These are phyloP conservation scores for Amanita exitialis DNA, from an alignment of 768 basidiomycete genomes.

Conservation along the genomic window DNA sequence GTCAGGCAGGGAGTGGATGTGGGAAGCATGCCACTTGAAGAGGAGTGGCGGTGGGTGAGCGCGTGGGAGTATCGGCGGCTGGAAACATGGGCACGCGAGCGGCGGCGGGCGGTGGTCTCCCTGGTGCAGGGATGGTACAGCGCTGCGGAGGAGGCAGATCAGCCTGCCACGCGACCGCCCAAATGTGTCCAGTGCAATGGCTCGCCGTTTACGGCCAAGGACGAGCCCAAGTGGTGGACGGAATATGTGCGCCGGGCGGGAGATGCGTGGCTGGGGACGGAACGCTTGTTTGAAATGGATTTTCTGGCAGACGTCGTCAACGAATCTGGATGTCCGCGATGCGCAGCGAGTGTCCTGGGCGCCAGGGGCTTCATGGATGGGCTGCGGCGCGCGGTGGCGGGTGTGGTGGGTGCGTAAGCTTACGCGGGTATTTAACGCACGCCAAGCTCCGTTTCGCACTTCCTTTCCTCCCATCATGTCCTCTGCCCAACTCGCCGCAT, in stretches of 20 bases:
- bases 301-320: slow-evolving; percentile 46
- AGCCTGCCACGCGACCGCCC: slow-evolving; percentile 13
- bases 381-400: slow-evolving; percentile 49
- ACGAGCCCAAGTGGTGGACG: slow-evolving; percentile 60
- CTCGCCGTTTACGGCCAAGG: slow-evolving; percentile 28
- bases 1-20: slow-evolving; percentile 33
- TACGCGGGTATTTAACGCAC: not conserved
- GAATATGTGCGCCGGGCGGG: slow-evolving; percentile 47
- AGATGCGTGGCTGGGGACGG: slow-evolving; percentile 29
- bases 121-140: slow-evolving; percentile 14
- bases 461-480: slow-evolving; percentile 34
- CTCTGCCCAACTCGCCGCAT: slow-evolving; percentile 70
- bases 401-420: slow-evolving; percentile 9
- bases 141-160: not conserved
- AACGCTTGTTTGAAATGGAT: slow-evolving; percentile 43
- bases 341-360: slow-evolving; percentile 55
- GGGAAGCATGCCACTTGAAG: slow-evolving; percentile 45
- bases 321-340: slow-evolving; percentile 47
- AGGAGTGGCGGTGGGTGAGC: slow-evolving; percentile 55
- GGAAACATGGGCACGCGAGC: slow-evolving; percentile 46
- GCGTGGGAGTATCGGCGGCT: slow-evolving; percentile 63
- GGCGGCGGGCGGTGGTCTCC: slow-evolving; percentile 36
- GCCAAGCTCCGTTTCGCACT: not conserved
- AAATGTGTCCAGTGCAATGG: slow-evolving; percentile 67
- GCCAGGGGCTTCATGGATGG: slow-evolving; percentile 44